Evolutionary conservation across 106 monocot species (phyloP).

Genomic region (Allium fistulosum): DNA sequence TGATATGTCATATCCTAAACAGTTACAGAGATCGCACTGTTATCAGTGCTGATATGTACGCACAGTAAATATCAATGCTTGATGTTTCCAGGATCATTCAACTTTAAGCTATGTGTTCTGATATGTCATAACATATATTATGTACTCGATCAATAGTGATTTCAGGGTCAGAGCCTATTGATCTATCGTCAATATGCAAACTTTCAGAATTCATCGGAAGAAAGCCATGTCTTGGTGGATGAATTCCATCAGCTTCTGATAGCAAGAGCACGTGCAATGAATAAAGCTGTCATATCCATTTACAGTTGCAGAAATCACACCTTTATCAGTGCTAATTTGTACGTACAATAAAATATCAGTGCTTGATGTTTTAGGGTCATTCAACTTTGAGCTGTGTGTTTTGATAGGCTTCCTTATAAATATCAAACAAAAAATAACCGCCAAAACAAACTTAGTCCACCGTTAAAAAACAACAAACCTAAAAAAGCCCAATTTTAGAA

Average conservation of each 20-base stretch:
- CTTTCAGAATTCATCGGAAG: conserved; percentile 47
- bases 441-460: too few species aligned
- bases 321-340: conserved; percentile 30
- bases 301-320: conserved; percentile 26
- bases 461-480: too few species aligned
- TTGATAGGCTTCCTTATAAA: neutral
- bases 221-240: conserved; percentile 18
- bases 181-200: conserved; percentile 22
- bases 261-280: conserved; percentile 33
- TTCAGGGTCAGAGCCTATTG: conserved; percentile 47
- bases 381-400: conserved; percentile 4
- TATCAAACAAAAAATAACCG: too few species aligned
- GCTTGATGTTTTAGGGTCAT: conserved; percentile 37
- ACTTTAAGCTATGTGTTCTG: conserved; percentile 1
- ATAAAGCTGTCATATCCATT: conserved; percentile 42
- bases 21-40: conserved; percentile 23
- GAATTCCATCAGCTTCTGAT: conserved; percentile 31
- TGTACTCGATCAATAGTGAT: conserved; percentile 22
- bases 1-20: conserved; percentile 64
- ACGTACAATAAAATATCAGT: conserved; percentile 46
- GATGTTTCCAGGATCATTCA: conserved; percentile 23
- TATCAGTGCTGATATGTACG: conserved; percentile 37
- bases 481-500: too few species aligned
- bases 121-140: neutral
- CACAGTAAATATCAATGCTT: conserved; percentile 61